Base-by-base conservation (phyloP, 2,329 filamentous ascomycete species). In the Emergomyces orientalis region DNA sequence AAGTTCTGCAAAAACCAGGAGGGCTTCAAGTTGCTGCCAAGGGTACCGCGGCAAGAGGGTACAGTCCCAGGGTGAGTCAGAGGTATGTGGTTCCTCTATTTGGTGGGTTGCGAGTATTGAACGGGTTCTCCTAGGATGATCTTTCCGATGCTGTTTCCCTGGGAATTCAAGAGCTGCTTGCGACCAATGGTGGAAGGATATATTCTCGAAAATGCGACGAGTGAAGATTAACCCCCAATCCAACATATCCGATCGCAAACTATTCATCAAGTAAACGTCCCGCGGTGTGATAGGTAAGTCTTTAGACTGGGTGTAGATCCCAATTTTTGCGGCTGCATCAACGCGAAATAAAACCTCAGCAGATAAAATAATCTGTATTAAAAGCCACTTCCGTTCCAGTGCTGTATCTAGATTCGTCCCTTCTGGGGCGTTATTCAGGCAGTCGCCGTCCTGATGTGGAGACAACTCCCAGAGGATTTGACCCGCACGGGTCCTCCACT, bases 141-240 rank as follows among this genome's bases (percentile, higher is more conserved):
- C 43, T 32, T 58, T 60, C 17, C 4, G 19, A 2, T 3, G 9
- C 25, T 22, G 45, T 3, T 45, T 45, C 5, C 4, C 19, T n/a
- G 51, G 6, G 22, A 19, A 13, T 22, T 58, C 30, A 27, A 27
- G 14, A 13, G 47, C 6, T 34, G 30, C 9, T 49, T 58, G 47
- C 43, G 66, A 59, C 11, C 49, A 58, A 60, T 70, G 73, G 37
- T 65, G 67, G 19, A 81, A 74, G 22, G 74, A 69, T n/a, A 84
- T 72, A 59, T 79, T 82, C 52, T 82, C 78, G 39, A 84, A 71
- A 59, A 84, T 83, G 2, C 80, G 75, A 27, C 80, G 77, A 7
- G 80, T 80, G 22, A 82, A 74, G 1, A 85, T 74, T 30, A 85
- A 70, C 70, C 84, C 82, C 82, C 82, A 85, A 60, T 83, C 78